Percentiles rank a stretch among this genome's conserved stretches.
phyloP scores from a whole-genome alignment of 176 grass and related monocot species.

The maize (Zea mays) region DNA sequence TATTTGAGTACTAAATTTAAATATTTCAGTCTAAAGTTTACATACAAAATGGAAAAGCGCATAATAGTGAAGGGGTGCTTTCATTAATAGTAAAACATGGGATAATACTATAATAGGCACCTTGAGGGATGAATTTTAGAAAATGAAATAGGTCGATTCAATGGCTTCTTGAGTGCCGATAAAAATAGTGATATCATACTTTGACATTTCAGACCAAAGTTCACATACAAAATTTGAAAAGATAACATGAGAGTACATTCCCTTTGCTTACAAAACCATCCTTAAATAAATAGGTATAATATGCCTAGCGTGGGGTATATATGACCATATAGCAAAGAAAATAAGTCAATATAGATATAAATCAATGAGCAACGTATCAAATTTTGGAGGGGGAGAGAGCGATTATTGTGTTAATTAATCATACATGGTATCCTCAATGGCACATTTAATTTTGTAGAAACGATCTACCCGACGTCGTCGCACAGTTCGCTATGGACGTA shows the following conservation, averaged over 20 bases:
- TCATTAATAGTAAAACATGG: slow-evolving; percentile 41
- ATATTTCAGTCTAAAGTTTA: slow-evolving; percentile 17
- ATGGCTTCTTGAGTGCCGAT: slow-evolving; percentile 61
- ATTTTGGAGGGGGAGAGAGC: too few relatives aligned
- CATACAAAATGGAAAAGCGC: neutral
- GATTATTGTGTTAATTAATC: too few relatives aligned
- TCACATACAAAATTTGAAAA: slow-evolving; percentile 97
- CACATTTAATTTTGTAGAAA: too few relatives aligned
- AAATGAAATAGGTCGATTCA: slow-evolving; percentile 90
- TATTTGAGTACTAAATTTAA: slow-evolving; percentile 18
- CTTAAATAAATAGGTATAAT: neutral
- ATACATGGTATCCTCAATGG: too few relatives aligned
- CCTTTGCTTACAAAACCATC: slow-evolving; percentile 92
- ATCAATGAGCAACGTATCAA: too few relatives aligned
- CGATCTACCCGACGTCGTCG: too few relatives aligned
- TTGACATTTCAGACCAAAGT: slow-evolving; percentile 77
- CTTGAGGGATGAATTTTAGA: slow-evolving; percentile 92
- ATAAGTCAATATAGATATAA: too few relatives aligned
- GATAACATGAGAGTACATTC: slow-evolving; percentile 96
- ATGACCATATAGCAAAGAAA: too few relatives aligned
- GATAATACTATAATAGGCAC: slow-evolving; percentile 30
- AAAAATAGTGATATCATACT: slow-evolving; percentile 21
- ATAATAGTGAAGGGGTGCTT: neutral
- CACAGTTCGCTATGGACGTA: too few relatives aligned
- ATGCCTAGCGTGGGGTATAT: too few relatives aligned